Conservation (phyloP, 2,329 filamentous ascomycete species). For the Penicillium sp. region DNA sequence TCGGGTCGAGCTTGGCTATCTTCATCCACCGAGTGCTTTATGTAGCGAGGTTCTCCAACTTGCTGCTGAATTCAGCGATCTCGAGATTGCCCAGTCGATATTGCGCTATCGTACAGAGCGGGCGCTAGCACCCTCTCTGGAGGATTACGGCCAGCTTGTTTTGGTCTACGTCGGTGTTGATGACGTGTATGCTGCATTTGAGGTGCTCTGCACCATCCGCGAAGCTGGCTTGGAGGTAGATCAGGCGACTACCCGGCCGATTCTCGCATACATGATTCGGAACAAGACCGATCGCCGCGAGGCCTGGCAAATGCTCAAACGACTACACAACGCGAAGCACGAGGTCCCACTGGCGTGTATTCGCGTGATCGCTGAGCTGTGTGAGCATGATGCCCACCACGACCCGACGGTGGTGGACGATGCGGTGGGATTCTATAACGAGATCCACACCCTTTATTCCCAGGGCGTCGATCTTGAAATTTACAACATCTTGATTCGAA, state of each 20-base stretch:
- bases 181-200: slow-evolving; percentile 62
- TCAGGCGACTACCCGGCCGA: slow-evolving; percentile 55
- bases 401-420: slow-evolving; percentile 36
- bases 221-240: slow-evolving; percentile 55
- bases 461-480: slow-evolving; percentile 43
- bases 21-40: slow-evolving; percentile 59
- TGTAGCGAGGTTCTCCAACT: slow-evolving; percentile 65
- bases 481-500: slow-evolving; percentile 56
- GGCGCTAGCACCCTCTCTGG: slow-evolving; percentile 49
- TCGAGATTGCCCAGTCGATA: slow-evolving; percentile 62
- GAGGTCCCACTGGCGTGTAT: slow-evolving; percentile 46
- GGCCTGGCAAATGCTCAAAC: slow-evolving; percentile 53
- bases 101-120: slow-evolving; percentile 59
- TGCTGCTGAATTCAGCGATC: slow-evolving; percentile 63
- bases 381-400: slow-evolving; percentile 36
- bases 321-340: slow-evolving; percentile 46
- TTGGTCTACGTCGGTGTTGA: slow-evolving; percentile 59
- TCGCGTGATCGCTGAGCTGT: slow-evolving; percentile 47
- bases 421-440: slow-evolving; percentile 57
- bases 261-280: slow-evolving; percentile 53
- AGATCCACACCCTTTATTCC: slow-evolving; percentile 48
- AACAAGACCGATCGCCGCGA: slow-evolving; percentile 43
- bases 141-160: slow-evolving; percentile 76
- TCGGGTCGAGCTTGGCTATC: slow-evolving; percentile 53
- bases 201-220: slow-evolving; percentile 67